Evolutionary conservation across 495 filamentous ascomycete species (phyloP), one percentile per base, ranked within the genome.

Genomic region (Lasiosphaeris hirsuta): DNA sequence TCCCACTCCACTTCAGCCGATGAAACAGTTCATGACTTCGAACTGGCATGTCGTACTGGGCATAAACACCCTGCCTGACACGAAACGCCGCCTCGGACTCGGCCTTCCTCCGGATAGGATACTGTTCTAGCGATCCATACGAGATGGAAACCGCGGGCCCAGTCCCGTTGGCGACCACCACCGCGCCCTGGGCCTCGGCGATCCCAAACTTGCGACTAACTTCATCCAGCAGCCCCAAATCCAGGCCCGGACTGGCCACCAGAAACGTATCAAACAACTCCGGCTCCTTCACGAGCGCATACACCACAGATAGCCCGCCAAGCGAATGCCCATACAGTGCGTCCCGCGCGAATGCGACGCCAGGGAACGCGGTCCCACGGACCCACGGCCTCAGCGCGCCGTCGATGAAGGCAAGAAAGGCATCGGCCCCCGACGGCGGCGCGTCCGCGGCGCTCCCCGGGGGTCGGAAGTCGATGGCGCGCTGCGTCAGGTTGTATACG

Each of bases 291-390:
- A 60, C 54, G 1, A 67, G 33, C 5, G 61, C 58, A 23, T 60
- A 62, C 1, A 51, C 23, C 18, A 56, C 57, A 42, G 64, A 60
- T 7, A 62, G 34, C 4, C 64, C 62, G 3, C 64, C 64, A 23
- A 57, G 58, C 3, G 56, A 67, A 19, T 64, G 61, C 13, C 62
- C 61, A 15, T 48, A 64, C n/a, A 67, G 45, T 10, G 62, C 61
- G 23, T 67, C 59, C 11, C 61, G 58, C 13, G 48, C 56, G 13
- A 64, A 67, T 7, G 41, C 37, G 2, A 67, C 59, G 2, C 36
- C 37, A 8, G 64, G 62, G 17, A 67, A 67, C 0, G 58, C 35
- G 1, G 41, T 50, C 10, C 48, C 11, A 3, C 48, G 58, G 4
- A 67, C 51, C 58, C 59, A 67, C 3, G 61, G 64, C 6, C 62